A percentile compares a stretch with the other conserved stretches of the same genome.
phyloP scores from a whole-genome alignment of 176 grass and related monocot species.

The Oryza coarctata region DNA sequence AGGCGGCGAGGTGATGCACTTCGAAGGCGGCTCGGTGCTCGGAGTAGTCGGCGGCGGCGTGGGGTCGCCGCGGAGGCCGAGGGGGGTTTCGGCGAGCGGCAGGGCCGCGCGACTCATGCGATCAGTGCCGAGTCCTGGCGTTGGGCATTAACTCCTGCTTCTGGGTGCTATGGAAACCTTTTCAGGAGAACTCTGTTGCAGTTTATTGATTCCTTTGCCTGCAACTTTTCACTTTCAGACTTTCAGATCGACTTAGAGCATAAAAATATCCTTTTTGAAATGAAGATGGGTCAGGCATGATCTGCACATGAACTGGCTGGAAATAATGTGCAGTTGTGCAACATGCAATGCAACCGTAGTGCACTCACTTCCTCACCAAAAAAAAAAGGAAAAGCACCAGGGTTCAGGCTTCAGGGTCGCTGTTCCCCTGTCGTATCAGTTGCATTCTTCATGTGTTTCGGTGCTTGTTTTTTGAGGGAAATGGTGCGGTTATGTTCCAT shows the following conservation, averaged over 20 bases:
- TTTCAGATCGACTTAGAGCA: too few species aligned
- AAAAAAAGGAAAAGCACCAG: background rate
- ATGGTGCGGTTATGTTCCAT: background rate
- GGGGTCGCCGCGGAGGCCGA: background rate
- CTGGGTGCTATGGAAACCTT: background rate
- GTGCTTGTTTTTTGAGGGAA: background rate
- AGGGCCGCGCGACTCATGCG: conserved; percentile 37
- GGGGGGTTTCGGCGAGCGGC: conserved; percentile 4
- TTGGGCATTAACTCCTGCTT: conserved; percentile 43
- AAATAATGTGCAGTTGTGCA: background rate
- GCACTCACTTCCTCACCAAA: background rate
- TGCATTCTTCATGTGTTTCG: background rate
- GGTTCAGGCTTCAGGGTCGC: background rate
- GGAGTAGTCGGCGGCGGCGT: background rate
- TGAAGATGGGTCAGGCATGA: background rate
- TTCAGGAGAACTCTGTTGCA: background rate
- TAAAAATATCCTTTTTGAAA: background rate
- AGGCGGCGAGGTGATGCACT: conserved; percentile 22
- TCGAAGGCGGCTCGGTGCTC: conserved; percentile 41
- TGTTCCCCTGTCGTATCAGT: background rate
- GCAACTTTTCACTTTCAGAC: background rate
- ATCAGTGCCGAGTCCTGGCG: conserved; percentile 68
- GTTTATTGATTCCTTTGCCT: too few species aligned
- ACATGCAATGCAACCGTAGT: background rate
- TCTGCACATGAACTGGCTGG: background rate